phyloP scores from a whole-genome alignment of 345 rosid genomes.

The Brassica juncea region DNA sequence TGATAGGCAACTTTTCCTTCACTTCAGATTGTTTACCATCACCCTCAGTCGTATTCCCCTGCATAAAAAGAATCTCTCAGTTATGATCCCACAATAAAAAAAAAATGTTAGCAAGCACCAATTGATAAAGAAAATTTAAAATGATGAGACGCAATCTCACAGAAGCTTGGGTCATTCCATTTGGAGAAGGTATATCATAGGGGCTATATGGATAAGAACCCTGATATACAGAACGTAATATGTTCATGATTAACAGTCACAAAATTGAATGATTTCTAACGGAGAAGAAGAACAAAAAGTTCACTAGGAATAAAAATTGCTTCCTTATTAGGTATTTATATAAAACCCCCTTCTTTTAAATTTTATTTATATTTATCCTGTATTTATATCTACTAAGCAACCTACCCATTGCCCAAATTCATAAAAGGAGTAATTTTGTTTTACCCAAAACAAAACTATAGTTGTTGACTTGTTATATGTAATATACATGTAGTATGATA shows the following conservation, averaged over 20 bases:
- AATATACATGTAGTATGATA: no score
- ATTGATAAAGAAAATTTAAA: no score
- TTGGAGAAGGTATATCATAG: conserved; percentile 92
- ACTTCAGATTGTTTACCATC: conserved; percentile 79
- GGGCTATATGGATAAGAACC: conserved; percentile 98
- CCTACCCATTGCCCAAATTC: not conserved
- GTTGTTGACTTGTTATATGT: not conserved
- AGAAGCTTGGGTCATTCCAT: conserved; percentile 78
- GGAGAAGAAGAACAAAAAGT: not conserved
- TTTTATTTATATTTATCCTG: not conserved
- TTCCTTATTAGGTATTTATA: conserved; percentile 4
- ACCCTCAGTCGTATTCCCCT: conserved; percentile 85
- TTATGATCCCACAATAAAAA: conserved; percentile 26
- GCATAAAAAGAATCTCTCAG: conserved; percentile 27
- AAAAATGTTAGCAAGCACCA: conserved; percentile 20
- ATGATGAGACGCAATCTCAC: conserved; percentile 55
- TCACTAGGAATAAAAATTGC: conserved; percentile 24
- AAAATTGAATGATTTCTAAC: conserved; percentile 1
- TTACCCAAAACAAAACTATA: no score
- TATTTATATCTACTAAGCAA: no score
- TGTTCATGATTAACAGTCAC: no score
- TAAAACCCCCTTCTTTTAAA: not conserved
- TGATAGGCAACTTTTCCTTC: conserved; percentile 94
- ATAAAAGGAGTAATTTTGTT: not conserved
- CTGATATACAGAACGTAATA: conserved; percentile 44